phyloP scores from a whole-genome alignment of 768 basidiomycete species.

The Kwoniella dendrophila region DNA sequence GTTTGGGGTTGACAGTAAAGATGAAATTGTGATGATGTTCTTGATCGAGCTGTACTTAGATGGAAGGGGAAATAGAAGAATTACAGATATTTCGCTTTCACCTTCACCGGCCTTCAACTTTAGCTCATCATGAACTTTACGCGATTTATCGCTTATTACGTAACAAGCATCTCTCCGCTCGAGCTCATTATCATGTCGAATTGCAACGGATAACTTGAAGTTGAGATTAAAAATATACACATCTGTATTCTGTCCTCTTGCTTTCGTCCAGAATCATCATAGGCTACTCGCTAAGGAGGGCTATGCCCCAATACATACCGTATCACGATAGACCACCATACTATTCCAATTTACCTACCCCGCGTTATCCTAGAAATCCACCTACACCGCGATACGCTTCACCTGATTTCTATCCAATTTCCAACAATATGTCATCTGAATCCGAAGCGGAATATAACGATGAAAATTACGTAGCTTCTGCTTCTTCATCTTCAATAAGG shows the following conservation, averaged over 20 bases:
- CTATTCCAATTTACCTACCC: slow-evolving; percentile 27
- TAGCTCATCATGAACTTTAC: too few relatives aligned
- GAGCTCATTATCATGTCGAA: too few relatives aligned
- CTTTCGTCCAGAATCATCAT: not conserved
- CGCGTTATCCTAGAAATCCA: not conserved
- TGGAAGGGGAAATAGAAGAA: too few relatives aligned
- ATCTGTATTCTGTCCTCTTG: not conserved
- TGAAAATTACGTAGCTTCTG: not conserved
- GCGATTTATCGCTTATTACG: too few relatives aligned
- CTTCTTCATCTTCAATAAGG: too few relatives aligned
- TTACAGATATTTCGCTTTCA: too few relatives aligned
- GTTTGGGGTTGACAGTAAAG: not conserved
- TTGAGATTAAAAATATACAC: not conserved
- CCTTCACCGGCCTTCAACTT: too few relatives aligned
- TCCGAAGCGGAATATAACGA: slow-evolving; percentile 8
- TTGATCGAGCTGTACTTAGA: too few relatives aligned
- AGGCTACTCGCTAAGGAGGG: not conserved
- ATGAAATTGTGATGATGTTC: too few relatives aligned
- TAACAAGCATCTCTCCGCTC: too few relatives aligned
- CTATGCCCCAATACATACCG: slow-evolving; percentile 30
- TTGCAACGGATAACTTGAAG: too few relatives aligned
- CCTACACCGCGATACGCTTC: slow-evolving; percentile 42
- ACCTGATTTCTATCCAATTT: slow-evolving; percentile 43
- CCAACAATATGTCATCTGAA: slow-evolving; percentile 25
- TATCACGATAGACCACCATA: slow-evolving; percentile 42